Evolutionary conservation across 176 grass and related monocot species (phyloP), one percentile per base, ranked within the genome.

Genomic region (Juncus effusus): DNA sequence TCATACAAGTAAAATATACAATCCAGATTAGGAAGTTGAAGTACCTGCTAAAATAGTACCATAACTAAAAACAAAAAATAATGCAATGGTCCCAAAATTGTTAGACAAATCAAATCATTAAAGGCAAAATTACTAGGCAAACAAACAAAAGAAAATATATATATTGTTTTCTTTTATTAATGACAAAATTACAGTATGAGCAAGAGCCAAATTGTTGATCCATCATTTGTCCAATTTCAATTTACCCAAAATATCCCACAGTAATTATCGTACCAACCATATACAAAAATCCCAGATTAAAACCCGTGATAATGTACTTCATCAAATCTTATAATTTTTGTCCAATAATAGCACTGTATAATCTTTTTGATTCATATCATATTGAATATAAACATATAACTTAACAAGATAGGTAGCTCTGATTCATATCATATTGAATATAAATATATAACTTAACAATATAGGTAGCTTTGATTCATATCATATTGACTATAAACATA

Each of bases 101-200:
- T 58, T 59, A 72, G 69, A 72, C 54, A 59, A 72, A 72, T 72
- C 69, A 72, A 72, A 72, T 72, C 14, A 71, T 38, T 42, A 72
- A 72, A 58, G 39, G 4, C 13, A 9, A 59, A 72, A 57, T 12
- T 59, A 38, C 42, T 13, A 59, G 40, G 58, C 54, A 59, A 72
- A 40, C 55, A 70, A 57, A 72, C 68, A 9, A 47, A 47, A 5
- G 9, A 47, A 47, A 72, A 72, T 40, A 72, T 12, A 36, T 59
- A 58, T 42, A 19, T n/a, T 42, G 56, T 12, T 66, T 6, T 8
- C n/a, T 51, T 51, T 47, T 13, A 15, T 72, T 44, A 44, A 56
- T 5, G 68, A 72, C 68, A 72, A 72, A 72, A 16, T 28, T 5
- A 19, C 38, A 38, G 19, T 38, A 72, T 41, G 9, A 72, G 69